These are phyloP conservation scores for Orbilia brochopaga DNA, from an alignment of 2,329 filamentous ascomycete species.

Conservation along the genomic window DNA sequence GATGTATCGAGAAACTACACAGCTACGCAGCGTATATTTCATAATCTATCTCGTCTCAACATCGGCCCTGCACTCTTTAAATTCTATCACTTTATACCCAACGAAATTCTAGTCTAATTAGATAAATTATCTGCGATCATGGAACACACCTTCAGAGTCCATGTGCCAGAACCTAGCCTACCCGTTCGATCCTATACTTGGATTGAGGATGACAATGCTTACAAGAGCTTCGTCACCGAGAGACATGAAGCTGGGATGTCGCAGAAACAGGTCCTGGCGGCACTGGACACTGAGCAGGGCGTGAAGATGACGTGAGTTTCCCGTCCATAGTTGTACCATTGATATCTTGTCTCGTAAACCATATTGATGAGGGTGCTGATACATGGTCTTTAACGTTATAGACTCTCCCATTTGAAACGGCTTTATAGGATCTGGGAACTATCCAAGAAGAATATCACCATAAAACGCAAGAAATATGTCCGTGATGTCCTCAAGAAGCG, in stretches of 20 bases:
- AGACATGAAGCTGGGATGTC: constrained; percentile 6
- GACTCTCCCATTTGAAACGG: constrained; percentile 15
- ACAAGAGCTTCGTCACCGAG: constrained; percentile 10
- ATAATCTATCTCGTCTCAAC: too few species aligned
- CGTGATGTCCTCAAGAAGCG: constrained; percentile 6
- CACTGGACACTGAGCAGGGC: constrained; percentile 1
- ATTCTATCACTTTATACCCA: too few species aligned
- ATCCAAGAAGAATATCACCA: constrained; percentile 20
- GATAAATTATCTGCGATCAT: not conserved
- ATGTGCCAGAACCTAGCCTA: not conserved
- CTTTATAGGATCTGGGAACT: constrained; percentile 8
- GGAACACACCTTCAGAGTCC: not conserved
- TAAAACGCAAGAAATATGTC: constrained; percentile 18
- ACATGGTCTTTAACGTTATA: constrained; percentile 1
- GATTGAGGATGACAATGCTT: constrained; percentile 10
- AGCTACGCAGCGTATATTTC: too few species aligned
- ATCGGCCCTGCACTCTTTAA: too few species aligned
- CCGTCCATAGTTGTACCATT: not conserved
- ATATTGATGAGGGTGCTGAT: too few species aligned
- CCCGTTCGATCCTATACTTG: constrained; percentile 9
- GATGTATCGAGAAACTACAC: too few species aligned
- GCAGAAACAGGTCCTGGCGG: constrained; percentile 11
- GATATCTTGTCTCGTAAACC: too few species aligned
- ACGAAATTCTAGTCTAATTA: too few species aligned
- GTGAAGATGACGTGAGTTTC: constrained; percentile 13